phyloP scores from a whole-genome alignment of 495 filamentous ascomycete genomes.

The Hypoxylon trugodes region DNA sequence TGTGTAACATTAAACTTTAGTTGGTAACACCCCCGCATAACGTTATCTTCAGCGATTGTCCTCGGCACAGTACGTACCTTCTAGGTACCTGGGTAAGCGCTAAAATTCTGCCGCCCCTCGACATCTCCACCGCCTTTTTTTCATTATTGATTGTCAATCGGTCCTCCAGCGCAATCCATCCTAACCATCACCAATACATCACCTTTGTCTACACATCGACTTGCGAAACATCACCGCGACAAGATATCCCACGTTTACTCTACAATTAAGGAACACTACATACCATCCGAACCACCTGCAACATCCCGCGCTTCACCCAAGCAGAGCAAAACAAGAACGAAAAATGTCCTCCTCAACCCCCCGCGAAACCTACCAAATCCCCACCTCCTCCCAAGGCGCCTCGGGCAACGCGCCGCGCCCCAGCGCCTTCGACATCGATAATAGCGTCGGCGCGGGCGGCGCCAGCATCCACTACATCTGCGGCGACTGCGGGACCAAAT shows the following conservation, averaged over 20 bases:
- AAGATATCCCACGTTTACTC: too few relatives aligned
- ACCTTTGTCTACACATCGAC: too few relatives aligned
- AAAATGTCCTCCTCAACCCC: conserved; percentile 49
- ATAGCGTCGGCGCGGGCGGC: conserved; percentile 13
- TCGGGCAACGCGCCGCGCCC: conserved; percentile 36
- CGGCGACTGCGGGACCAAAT: conserved; percentile 88
- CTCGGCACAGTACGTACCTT: not conserved
- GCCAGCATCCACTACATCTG: conserved; percentile 82
- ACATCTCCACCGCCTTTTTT: conserved; percentile 43
- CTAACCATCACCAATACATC: too few relatives aligned
- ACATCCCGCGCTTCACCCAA: too few relatives aligned
- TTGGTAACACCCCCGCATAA: too few relatives aligned
- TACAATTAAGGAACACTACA: too few relatives aligned
- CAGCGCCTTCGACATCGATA: conserved; percentile 44
- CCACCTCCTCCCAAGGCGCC: conserved; percentile 46
- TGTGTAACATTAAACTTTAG: too few relatives aligned
- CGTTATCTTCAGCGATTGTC: too few relatives aligned
- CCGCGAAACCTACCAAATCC: conserved; percentile 69
- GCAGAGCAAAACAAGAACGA: not conserved
- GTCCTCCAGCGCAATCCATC: not conserved
- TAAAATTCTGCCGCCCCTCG: conserved; percentile 43
- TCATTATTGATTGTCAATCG: conserved; percentile 26
- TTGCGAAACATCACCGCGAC: too few relatives aligned
- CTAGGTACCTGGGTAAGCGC: not conserved
- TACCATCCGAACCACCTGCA: too few relatives aligned